These are phyloP conservation scores for Boletus patriciae DNA, from an alignment of 768 basidiomycete species.

Conservation along the genomic window DNA sequence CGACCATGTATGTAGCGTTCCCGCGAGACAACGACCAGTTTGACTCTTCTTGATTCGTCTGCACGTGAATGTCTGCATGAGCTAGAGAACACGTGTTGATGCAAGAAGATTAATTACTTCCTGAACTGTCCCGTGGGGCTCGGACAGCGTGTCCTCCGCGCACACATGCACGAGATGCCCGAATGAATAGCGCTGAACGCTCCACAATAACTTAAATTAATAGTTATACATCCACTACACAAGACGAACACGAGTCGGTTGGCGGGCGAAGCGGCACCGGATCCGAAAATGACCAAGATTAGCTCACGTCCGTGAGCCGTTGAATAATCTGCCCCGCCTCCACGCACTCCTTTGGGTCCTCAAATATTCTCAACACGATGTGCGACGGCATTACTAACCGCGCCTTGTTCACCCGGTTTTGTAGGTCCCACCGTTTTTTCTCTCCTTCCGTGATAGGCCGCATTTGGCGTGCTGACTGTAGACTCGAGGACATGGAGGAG, in stretches of 20 bases:
- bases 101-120: background rate
- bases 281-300: background rate
- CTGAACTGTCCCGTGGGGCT: background rate
- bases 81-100: background rate
- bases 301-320: constrained; percentile 4
- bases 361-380: constrained; percentile 64
- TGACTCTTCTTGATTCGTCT: background rate
- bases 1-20: constrained; percentile 3
- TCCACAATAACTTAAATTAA: background rate
- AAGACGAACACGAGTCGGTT: background rate
- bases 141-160: background rate
- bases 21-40: background rate
- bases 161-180: background rate
- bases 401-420: constrained; percentile 63
- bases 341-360: constrained; percentile 64
- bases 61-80: background rate
- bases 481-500: constrained; percentile 24
- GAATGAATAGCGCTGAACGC: too few relatives aligned
- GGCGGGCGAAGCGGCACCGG: background rate
- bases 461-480: constrained; percentile 5
- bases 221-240: background rate
- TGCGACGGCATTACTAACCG: constrained; percentile 56
- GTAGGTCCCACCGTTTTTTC: constrained; percentile 56
- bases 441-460: constrained; percentile 50
- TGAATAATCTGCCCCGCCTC: constrained; percentile 52